Evolutionary conservation across 2,329 filamentous ascomycete species (phyloP).

Genomic region (Thelonectria blattea): DNA sequence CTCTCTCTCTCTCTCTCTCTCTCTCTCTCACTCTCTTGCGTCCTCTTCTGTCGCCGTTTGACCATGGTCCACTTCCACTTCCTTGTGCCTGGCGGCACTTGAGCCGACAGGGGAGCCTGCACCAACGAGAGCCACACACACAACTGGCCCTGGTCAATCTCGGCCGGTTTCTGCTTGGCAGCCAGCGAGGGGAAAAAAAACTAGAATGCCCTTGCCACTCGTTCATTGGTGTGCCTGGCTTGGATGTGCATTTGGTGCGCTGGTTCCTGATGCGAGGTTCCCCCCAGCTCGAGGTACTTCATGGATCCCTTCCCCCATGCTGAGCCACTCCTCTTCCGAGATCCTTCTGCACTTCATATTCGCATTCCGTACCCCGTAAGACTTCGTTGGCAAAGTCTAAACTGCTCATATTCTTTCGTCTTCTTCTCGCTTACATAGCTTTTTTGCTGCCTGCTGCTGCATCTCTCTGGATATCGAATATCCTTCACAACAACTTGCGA

Average conservation of each 20-base stretch:
- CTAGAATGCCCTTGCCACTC: constrained; percentile 6
- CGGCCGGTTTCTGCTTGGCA: constrained; percentile 19
- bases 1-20: no score
- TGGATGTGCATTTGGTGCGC: constrained; percentile 10
- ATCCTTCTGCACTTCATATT: constrained; percentile 31
- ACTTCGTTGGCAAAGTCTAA: constrained; percentile 66
- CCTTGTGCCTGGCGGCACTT: constrained; percentile 21
- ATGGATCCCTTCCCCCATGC: constrained; percentile 26
- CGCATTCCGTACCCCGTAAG: constrained; percentile 36
- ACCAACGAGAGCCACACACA: background rate
- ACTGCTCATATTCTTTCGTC: constrained; percentile 32
- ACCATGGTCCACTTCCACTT: constrained; percentile 1
- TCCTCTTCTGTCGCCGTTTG: constrained; percentile 18
- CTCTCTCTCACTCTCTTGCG: background rate
- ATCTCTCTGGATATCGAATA: constrained; percentile 38
- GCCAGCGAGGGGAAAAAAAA: constrained; percentile 11
- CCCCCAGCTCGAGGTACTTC: constrained; percentile 30
- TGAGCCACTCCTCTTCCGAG: constrained; percentile 11
- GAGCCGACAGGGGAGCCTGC: background rate
- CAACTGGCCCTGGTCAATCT: constrained; percentile 18
- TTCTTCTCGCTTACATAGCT: constrained; percentile 30
- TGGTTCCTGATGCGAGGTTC: constrained; percentile 25
- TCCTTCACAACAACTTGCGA: constrained; percentile 21
- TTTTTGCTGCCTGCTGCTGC: constrained; percentile 19
- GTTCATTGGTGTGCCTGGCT: constrained; percentile 16